Base-by-base conservation (phyloP, 495 filamentous ascomycete species). In the Polyplosphaeria fusca region DNA sequence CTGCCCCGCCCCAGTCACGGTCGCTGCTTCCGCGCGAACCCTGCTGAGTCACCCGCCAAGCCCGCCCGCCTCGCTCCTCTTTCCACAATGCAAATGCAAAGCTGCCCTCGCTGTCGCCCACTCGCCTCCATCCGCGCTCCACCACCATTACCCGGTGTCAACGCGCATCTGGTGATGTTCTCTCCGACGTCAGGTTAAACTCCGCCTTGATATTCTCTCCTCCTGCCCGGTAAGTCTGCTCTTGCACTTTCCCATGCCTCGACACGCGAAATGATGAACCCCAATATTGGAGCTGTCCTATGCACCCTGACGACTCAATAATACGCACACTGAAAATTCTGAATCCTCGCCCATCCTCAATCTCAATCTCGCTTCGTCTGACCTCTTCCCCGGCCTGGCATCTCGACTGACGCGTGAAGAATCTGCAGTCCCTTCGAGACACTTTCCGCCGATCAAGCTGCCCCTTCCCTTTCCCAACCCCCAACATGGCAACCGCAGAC, bases 281-380 rank as follows among this genome's bases (percentile, higher is more conserved):
- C 66, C 70, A 68, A 78, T 94, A 95, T 96, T 96, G 91, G 91
- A 96, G 91, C 91, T 96, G 89, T 96, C 91, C 84, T 86, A 92
- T 81, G 73, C 74, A 72, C 70, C 46, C 26, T 59, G 49, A 63
- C 71, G 71, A 73, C 67, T 71, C 35, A 55, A 22, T 23, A 68
- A 70, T 70, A 70, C 72, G 78, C 76, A 74, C 77, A 74, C 52
- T 62, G 59, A 62, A 74, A 67, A 66, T 64, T 69, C 60, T 70
- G 63, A 64, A 70, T 20, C 20, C 47, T 32, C 30, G 25, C 35
- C 38, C 38, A 65, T 70, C n/a, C n/a, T 55, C 54, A 19, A 16
- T 44, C 35, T 28, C 38, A 65, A 70, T 16, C n/a, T 55, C 54
- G 19, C 23, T 44, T 52, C 18, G 7, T 32, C 24, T 19, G 41